Evolutionary conservation across 306 rosid genomes (phyloP).

Genomic region (Cicer chorassanicum): DNA sequence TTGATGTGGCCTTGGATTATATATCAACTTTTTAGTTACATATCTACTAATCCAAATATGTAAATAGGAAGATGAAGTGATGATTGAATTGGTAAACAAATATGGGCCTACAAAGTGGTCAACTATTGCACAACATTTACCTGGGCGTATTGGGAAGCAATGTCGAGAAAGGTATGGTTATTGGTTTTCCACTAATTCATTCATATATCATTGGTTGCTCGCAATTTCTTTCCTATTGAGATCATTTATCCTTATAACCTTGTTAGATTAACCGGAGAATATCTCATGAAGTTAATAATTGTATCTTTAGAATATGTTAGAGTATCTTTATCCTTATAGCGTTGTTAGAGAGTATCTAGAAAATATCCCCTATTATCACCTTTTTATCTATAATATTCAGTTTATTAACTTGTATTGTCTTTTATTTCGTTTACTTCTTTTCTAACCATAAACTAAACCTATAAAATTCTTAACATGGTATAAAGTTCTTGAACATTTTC

Average conservation of each 20-base stretch:
- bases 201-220: constrained; percentile 2
- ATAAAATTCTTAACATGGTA: background rate
- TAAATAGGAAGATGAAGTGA: constrained; percentile 86
- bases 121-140: constrained; percentile 83
- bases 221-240: background rate
- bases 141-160: constrained; percentile 99
- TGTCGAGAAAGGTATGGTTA: constrained; percentile 94
- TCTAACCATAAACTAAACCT: background rate
- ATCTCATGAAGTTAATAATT: background rate
- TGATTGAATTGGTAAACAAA: constrained; percentile 74
- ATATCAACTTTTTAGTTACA: constrained; percentile 10
- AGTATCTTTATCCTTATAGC: constrained; percentile 9
- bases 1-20: constrained; percentile 1
- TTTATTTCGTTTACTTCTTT: background rate
- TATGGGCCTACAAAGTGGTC: constrained; percentile 98
- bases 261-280: constrained; percentile 6
- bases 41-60: constrained; percentile 41
- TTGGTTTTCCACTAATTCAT: constrained; percentile 33
- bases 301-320: background rate
- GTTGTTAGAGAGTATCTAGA: background rate
- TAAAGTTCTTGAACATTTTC: background rate
- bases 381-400: background rate
- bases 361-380: background rate
- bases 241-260: background rate
- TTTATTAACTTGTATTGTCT: background rate